phyloP scores from a whole-genome alignment of 345 rosid species.

The Noccaea bulbosa region DNA sequence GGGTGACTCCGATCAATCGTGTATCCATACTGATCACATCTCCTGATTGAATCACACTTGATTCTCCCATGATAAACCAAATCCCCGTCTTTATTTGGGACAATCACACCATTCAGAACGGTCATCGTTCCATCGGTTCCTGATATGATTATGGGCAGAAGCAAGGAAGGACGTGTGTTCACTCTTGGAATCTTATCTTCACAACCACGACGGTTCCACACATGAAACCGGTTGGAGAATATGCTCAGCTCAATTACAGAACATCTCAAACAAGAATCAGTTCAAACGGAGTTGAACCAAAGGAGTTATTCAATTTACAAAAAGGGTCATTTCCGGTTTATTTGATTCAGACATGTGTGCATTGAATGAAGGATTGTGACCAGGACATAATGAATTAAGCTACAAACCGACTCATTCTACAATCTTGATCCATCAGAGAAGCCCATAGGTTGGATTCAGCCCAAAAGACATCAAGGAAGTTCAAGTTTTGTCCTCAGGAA shows the following conservation, averaged over 20 bases:
- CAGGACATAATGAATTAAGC: not conserved
- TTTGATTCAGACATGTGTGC: not conserved
- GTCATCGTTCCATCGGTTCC: too few relatives aligned
- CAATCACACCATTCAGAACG: too few relatives aligned
- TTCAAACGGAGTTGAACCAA: not conserved
- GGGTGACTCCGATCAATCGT: too few relatives aligned
- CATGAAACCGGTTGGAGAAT: not conserved
- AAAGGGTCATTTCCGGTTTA: not conserved
- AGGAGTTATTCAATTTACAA: not conserved
- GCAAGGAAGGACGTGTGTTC: not conserved
- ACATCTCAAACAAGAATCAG: not conserved
- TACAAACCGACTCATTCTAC: not conserved
- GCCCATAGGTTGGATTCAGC: not conserved
- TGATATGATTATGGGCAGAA: too few relatives aligned
- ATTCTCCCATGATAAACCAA: too few relatives aligned
- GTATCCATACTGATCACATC: too few relatives aligned
- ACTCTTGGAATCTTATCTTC: not conserved
- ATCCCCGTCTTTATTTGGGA: too few relatives aligned
- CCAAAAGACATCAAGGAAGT: not conserved
- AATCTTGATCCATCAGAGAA: not conserved
- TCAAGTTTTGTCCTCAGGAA: not conserved
- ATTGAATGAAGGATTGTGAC: not conserved
- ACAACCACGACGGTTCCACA: not conserved
- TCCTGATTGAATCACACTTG: too few relatives aligned
- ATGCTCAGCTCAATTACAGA: not conserved